phyloP scores from a whole-genome alignment of 83 land plant species.

The Picea abies region DNA sequence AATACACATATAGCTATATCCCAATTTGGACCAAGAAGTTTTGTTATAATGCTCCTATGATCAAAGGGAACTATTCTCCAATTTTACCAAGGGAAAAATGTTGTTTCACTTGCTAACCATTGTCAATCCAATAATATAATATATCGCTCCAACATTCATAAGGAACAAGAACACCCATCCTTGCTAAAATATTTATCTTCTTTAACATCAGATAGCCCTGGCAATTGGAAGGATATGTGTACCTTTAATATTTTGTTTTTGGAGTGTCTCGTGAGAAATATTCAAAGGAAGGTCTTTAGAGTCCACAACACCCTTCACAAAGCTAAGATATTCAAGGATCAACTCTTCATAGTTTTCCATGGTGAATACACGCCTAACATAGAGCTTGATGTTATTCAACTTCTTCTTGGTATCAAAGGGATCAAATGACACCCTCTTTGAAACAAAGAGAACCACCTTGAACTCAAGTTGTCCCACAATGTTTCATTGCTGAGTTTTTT shows the following conservation, averaged over 20 bases:
- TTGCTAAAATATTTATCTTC: no score
- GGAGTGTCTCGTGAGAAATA: slow-evolving; percentile 59
- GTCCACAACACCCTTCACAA: slow-evolving; percentile 59
- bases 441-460: slow-evolving; percentile 76
- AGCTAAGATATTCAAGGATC: slow-evolving; percentile 59
- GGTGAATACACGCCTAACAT: slow-evolving; percentile 53
- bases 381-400: slow-evolving; percentile 65
- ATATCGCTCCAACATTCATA: no score
- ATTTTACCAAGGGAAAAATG: no score
- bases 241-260: slow-evolving; percentile 67
- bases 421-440: slow-evolving; percentile 78
- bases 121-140: no score
- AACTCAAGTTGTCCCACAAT: slow-evolving; percentile 83
- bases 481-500: slow-evolving; percentile 76
- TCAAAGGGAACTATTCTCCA: no score
- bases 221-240: no score
- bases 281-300: slow-evolving; percentile 59
- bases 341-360: slow-evolving; percentile 66
- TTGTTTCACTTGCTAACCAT: no score
- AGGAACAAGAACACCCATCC: no score
- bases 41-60: no score
- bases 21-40: no score
- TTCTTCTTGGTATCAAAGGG: slow-evolving; percentile 77
- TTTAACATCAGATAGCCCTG: no score
- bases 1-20: no score